Base-by-base conservation (phyloP, 306 rosid genomes). In the Vachellia collinsii region DNA sequence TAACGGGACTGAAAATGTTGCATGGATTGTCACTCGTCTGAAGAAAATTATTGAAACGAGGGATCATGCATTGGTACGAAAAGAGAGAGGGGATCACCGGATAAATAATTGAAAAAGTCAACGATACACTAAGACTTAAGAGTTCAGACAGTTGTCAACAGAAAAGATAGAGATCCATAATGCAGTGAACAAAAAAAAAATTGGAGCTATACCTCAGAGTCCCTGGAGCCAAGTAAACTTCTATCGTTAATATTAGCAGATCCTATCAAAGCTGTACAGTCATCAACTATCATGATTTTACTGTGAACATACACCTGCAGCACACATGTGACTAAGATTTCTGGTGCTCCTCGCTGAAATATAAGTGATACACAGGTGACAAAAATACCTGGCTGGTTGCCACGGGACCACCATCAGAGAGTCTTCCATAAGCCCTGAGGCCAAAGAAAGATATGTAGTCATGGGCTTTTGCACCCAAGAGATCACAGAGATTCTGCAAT, bases 171-270 rank as follows among this genome's bases (percentile, higher is more conserved):
- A 23, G 29, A 14, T 37, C 4, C 48, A 17, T n/a, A 68, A 42
- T 2, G 19, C 73, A 68, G 29, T 3, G 72, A 58, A 69, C 75
- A 74, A 56, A 67, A 56, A 69, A 77, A 74, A 56, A 67, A 56
- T 37, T 62, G 63, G 51, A 80, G 54, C 75, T 58, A 77, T 89
- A 96, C 99, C 97, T 96, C 99, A 65, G 99, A 95, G 80, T 96
- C 99, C 88, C 99, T 88, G 41, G 94, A 89, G 50, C 99, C 99
- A 51, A 93, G 97, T 86, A 96, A 85, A 85, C 99, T 96, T 86
- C 98, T 89, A 82, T 96, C 99, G 72, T 96, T 96, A 83, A 96
- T 96, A 83, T 96, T 96, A 86, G 99, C 99, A 59, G 98, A 96
- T 78, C 99, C 98, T 84, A 96, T 92, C 82, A 96, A 81, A 79